Conservation (phyloP, 306 rosid species). For the Trifolium pratense region DNA sequence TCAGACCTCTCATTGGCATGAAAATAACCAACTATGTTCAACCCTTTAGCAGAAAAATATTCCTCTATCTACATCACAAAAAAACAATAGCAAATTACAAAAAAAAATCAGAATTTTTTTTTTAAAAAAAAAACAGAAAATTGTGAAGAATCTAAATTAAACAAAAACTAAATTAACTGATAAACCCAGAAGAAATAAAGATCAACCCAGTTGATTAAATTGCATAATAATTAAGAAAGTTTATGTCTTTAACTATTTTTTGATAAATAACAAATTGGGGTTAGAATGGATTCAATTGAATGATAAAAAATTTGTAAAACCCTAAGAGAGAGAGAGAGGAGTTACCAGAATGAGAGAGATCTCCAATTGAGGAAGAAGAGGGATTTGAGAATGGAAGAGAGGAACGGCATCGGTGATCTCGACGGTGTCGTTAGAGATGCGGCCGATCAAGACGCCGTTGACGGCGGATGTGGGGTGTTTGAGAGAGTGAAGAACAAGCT, state of each 20-base stretch:
- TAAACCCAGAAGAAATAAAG: neutral
- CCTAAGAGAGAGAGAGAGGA: conserved; percentile 23
- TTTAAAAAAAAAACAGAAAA: neutral
- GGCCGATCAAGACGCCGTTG: conserved; percentile 88
- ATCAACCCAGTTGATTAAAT: conserved; percentile 11
- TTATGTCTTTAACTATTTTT: neutral
- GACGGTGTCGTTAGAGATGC: conserved; percentile 71
- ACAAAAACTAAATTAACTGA: neutral
- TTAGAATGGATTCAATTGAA: neutral
- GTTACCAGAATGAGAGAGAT: conserved; percentile 87
- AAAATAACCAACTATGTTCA: conserved; percentile 82
- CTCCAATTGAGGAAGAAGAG: conserved; percentile 96
- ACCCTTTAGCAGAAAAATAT: conserved; percentile 68
- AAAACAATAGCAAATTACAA: neutral
- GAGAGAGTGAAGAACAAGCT: conserved; percentile 79
- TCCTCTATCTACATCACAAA: conserved; percentile 75
- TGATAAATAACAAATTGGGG: neutral
- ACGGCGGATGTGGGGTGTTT: conserved; percentile 88
- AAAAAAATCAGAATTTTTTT: neutral
- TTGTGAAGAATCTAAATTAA: neutral
- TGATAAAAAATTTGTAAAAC: conserved; percentile 17
- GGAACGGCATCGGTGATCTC: conserved; percentile 89
- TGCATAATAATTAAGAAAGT: conserved; percentile 16
- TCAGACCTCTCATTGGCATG: conserved; percentile 97
- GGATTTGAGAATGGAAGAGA: conserved; percentile 85